Conservation (phyloP, 2,329 filamentous ascomycete species). For the Aspergillus pseudotamarii region DNA sequence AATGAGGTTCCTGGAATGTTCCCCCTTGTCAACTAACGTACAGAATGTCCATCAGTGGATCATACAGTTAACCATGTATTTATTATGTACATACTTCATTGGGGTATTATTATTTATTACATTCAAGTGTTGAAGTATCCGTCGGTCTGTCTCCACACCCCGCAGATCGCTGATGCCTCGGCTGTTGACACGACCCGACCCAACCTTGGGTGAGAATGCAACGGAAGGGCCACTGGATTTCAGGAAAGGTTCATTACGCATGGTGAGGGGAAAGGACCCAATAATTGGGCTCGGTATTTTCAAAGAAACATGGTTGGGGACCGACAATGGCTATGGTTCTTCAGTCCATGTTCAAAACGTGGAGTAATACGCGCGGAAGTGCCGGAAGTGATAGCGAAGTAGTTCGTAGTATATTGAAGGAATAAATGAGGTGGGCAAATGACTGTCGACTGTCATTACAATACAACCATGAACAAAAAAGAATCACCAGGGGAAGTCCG, state of each 20-base stretch:
- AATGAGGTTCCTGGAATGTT: neutral
- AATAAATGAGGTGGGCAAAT: neutral
- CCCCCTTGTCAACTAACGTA: neutral
- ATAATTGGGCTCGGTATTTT: neutral
- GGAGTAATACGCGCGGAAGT: neutral
- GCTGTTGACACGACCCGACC: neutral
- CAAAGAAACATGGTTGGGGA: neutral
- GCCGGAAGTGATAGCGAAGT: neutral
- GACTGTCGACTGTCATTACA: neutral
- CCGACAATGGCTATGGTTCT: neutral
- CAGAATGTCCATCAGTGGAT: neutral
- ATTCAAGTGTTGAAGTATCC: constrained; percentile 1
- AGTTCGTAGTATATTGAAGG: neutral
- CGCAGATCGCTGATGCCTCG: constrained; percentile 6
- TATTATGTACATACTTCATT: neutral
- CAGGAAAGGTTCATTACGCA: neutral
- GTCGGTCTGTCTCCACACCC: constrained; percentile 2
- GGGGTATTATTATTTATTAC: constrained; percentile 1
- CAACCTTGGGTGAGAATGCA: neutral
- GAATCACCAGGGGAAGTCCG: neutral
- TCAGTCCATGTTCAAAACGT: neutral
- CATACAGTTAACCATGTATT: too few relatives aligned
- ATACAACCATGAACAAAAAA: neutral
- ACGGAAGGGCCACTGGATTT: neutral
- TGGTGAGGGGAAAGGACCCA: neutral